These are phyloP conservation scores for Neurospora sp. DNA, from an alignment of 2,329 filamentous ascomycete species.

Conservation along the genomic window DNA sequence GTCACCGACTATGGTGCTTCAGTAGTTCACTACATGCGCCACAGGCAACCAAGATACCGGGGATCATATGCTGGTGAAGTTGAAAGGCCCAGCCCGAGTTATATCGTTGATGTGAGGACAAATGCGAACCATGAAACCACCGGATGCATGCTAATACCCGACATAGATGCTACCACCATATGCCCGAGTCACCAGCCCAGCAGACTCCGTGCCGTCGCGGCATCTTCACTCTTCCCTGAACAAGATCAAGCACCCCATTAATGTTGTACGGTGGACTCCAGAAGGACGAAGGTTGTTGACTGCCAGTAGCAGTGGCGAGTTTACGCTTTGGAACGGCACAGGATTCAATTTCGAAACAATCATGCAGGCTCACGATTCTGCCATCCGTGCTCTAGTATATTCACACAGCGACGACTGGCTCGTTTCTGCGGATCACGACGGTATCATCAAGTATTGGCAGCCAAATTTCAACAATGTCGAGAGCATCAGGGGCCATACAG, in stretches of 20 bases:
- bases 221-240: slow-evolving; percentile 97
- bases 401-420: slow-evolving; percentile 97
- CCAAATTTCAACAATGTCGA: slow-evolving; percentile 99
- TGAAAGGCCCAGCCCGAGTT: slow-evolving; percentile 80
- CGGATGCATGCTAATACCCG: slow-evolving; percentile 11
- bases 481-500: slow-evolving; percentile 80
- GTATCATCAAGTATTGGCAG: slow-evolving; percentile 96
- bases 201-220: slow-evolving; percentile 84
- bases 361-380: slow-evolving; percentile 91
- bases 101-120: slow-evolving; percentile 69
- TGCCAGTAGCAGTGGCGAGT: slow-evolving; percentile 91
- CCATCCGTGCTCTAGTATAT: slow-evolving; percentile 74
- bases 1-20: slow-evolving; percentile 91
- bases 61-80: slow-evolving; percentile 61
- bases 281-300: slow-evolving; percentile 87
- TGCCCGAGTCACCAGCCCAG: slow-evolving; percentile 62
- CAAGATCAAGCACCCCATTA: slow-evolving; percentile 96
- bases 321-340: slow-evolving; percentile 97
- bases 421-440: slow-evolving; percentile 88
- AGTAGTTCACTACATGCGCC: slow-evolving; percentile 82
- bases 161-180: slow-evolving; percentile 74
- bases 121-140: background rate
- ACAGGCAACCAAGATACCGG: slow-evolving; percentile 67
- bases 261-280: slow-evolving; percentile 94
- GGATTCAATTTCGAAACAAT: slow-evolving; percentile 99